Evolutionary conservation across 2,329 filamentous ascomycete genomes (phyloP).

Genomic region (Cytospora schulzeri): DNA sequence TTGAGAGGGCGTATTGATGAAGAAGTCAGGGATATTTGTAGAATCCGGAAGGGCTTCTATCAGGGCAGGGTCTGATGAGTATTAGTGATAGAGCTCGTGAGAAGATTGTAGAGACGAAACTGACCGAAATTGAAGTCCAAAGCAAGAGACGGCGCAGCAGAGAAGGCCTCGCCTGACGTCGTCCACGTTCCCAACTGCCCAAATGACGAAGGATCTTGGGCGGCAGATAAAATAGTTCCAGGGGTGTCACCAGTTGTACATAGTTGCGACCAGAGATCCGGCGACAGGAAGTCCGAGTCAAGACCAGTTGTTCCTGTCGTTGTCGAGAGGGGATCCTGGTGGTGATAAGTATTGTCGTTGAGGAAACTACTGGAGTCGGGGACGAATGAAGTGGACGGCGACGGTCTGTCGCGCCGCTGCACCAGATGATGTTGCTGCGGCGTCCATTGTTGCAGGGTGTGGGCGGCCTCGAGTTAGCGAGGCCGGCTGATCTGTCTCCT

Average conservation of each 20-base stretch:
- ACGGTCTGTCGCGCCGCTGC: conserved; percentile 29
- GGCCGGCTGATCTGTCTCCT: conserved; percentile 31
- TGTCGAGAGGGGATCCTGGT: conserved; percentile 7
- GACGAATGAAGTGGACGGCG: conserved; percentile 30
- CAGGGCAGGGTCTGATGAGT: conserved; percentile 22
- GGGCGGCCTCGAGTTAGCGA: conserved; percentile 34
- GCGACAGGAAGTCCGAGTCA: conserved; percentile 14
- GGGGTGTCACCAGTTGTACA: conserved; percentile 3
- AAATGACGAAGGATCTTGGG: conserved; percentile 25
- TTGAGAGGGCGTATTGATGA: conserved; percentile 13
- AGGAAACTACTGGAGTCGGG: conserved; percentile 27
- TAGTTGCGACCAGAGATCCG: conserved; percentile 19
- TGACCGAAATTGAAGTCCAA: conserved; percentile 25
- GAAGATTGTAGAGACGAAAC: background rate
- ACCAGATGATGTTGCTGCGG: conserved; percentile 30
- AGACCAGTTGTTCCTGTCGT: conserved; percentile 16
- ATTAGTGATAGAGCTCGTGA: background rate
- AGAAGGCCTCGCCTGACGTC: conserved; percentile 16
- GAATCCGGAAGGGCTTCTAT: conserved; percentile 26
- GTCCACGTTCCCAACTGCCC: conserved; percentile 20
- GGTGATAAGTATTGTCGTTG: conserved; percentile 4
- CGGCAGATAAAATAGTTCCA: conserved; percentile 7
- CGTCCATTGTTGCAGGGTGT: conserved; percentile 37
- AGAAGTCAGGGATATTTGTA: conserved; percentile 27
- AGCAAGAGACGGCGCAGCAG: conserved; percentile 17